Evolutionary conservation across 176 grass and related monocot genomes (phyloP), one percentile per base, ranked within the genome.

Genomic region (Bromus sterilis): DNA sequence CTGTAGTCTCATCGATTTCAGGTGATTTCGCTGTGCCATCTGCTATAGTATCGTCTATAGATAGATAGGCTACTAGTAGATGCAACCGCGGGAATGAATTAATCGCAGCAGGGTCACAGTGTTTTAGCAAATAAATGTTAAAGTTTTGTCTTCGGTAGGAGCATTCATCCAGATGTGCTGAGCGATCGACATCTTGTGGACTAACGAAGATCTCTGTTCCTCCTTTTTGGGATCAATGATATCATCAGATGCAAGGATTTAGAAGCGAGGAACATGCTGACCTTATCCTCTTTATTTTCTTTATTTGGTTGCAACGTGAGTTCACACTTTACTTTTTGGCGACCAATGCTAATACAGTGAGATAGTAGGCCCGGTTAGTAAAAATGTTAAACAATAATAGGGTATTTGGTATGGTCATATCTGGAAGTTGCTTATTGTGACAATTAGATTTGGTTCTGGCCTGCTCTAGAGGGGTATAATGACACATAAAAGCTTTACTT

Each of bases 401-500:
- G 14, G 5, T 23, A 20, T 71, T 63, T 4, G 42, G 14, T 80
- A 24, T 36, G 33, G 20, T 81, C 35, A 63, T 69, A 81, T 73
- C 13, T 21, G 13, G 32, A 35, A 34, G 20, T 51, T 62, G 28
- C 68, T 62, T 72, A 59, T 26, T 85, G 40, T 28, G 70, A 77
- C 48, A n/a, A n/a, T 69, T 85, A 33, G 7, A 58, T 57, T 32
- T 49, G 9, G 24, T 77, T 73, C 48, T 66, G 3, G 7, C 39
- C n/a, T 71, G 12, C 28, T 41, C 20, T 68, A 39, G 29, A 0
- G 8, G 0, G 11, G 14, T 43, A 68, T 60, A 73, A 25, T 84
- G 53, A 60, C 80, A 40, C 13, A 8, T 60, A 57, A 76, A 81
- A 76, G 33, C 55, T 81, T 85, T 13, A 69, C 55, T 58, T 32